Conservation (phyloP, 148 eudicot species). For the Heliamphora exappendiculata region DNA sequence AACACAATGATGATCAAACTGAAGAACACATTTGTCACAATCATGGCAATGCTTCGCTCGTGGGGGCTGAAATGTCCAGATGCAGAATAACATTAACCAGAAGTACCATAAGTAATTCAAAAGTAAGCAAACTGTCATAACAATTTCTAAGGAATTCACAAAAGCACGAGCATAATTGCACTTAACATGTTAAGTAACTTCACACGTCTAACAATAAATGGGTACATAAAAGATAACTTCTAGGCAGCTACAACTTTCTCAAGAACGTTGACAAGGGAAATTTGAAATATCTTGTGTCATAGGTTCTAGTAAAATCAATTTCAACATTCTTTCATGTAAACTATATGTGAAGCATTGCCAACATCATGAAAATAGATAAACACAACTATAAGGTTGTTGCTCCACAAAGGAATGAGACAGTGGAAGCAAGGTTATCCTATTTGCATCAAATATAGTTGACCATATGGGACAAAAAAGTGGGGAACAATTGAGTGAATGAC, state of each 20-base stretch:
- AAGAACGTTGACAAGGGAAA: not conserved
- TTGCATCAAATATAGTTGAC: not conserved
- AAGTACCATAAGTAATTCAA: too few relatives aligned
- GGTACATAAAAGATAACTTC: not conserved
- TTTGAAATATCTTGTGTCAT: too few relatives aligned
- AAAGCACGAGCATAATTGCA: not conserved
- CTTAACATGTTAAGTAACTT: not conserved
- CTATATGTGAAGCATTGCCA: not conserved
- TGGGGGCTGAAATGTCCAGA: slow-evolving; percentile 72
- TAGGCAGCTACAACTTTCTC: not conserved
- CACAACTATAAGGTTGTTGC: not conserved
- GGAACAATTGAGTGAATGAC: not conserved
- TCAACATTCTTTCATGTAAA: not conserved
- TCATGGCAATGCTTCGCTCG: slow-evolving; percentile 96
- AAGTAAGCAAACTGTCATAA: not conserved
- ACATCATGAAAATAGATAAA: not conserved
- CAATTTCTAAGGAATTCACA: not conserved
- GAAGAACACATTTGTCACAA: slow-evolving; percentile 94
- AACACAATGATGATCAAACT: slow-evolving; percentile 98
- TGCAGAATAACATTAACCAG: slow-evolving; percentile 7
- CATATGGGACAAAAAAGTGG: not conserved
- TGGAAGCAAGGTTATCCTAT: not conserved
- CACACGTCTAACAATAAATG: not conserved
- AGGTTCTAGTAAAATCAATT: not conserved
- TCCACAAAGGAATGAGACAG: not conserved